Evolutionary conservation across 2,329 filamentous ascomycete species (phyloP), one percentile per base, ranked within the genome.

Genomic region (Furcasterigmium sp.): DNA sequence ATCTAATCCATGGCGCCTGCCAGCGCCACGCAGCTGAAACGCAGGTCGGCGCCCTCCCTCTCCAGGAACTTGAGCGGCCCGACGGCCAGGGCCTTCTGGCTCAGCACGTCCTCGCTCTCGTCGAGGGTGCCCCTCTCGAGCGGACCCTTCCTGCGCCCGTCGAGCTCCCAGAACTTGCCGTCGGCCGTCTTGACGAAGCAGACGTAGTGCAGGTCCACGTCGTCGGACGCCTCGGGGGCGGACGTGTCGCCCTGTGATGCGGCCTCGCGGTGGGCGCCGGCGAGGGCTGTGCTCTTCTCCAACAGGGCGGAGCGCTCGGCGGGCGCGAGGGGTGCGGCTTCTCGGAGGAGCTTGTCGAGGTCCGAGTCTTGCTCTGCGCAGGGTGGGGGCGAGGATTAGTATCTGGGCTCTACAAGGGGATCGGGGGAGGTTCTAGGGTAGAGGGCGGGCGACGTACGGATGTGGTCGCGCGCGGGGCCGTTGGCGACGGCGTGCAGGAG

Each of bases 191-290:
- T 93, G 41, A 93, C 86, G 64, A 97, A 98, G 58, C 88, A 93
- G 37, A 97, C 91, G 61, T 95, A 97, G 69, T 98, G 93, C 54
- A 96, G 72, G 59, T 96, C 91, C n/a, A 95, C 75, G 53, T 85
- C 78, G 55, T 87, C 86, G n/a, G 82, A 76, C 8, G 89, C 88
- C 42, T 77, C 68, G 0, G 93, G 91, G 2, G 91, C 87, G 11
- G 73, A 59, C 1, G 90, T 95, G 59, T 91, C 88, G 15, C 91
- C 91, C 47, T 76, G 70, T 8, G 75, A 75, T 5, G 91, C 93
- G 13, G 89, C 90, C 47, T 78, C 77, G 37, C 80, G 79, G 66
- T 97, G 91, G 7, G 89, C 91, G 5, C 67, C 72, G 43, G 94
- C 91, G 39, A 97, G 75, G 10, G 77, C 81, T 30, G 80, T 71